Evolutionary conservation across 768 basidiomycete species (phyloP).

Genomic region (Multifurca ochricompacta): DNA sequence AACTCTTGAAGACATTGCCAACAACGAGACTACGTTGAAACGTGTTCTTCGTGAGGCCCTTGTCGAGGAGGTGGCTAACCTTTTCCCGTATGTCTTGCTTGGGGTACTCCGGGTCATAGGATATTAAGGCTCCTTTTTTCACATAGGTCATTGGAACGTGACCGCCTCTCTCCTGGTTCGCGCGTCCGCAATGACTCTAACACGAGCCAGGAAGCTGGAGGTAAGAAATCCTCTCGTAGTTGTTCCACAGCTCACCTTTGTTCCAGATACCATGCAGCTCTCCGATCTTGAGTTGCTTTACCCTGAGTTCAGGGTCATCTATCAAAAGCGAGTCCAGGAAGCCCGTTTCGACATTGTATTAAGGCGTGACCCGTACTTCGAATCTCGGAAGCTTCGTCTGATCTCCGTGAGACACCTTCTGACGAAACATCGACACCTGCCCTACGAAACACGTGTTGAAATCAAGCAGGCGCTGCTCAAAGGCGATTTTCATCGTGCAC

Average conservation of each 20-base stretch:
- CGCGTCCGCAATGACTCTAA: not conserved
- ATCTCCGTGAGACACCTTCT: not conserved
- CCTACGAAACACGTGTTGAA: not conserved
- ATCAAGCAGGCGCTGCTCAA: not conserved
- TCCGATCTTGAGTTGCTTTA: not conserved
- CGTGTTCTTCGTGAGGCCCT: not conserved
- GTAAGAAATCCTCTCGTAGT: not conserved
- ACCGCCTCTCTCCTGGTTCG: not conserved
- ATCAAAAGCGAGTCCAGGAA: not conserved
- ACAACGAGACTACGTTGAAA: not conserved
- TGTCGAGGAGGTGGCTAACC: not conserved
- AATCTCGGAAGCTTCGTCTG: not conserved
- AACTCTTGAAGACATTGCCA: not conserved
- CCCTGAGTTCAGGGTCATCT: not conserved
- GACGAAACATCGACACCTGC: not conserved
- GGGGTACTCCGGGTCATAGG: not conserved
- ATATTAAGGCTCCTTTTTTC: not conserved
- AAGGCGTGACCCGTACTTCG: not conserved
- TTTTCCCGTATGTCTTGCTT: not conserved
- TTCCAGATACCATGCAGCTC: not conserved
- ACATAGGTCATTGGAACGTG: not conserved
- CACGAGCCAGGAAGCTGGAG: not conserved
- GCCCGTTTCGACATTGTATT: not conserved
- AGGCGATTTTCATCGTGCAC: not conserved
- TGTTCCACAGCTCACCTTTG: not conserved